phyloP scores from a whole-genome alignment of 1,139 yeast species.

The Saccharomyces hybrid region DNA sequence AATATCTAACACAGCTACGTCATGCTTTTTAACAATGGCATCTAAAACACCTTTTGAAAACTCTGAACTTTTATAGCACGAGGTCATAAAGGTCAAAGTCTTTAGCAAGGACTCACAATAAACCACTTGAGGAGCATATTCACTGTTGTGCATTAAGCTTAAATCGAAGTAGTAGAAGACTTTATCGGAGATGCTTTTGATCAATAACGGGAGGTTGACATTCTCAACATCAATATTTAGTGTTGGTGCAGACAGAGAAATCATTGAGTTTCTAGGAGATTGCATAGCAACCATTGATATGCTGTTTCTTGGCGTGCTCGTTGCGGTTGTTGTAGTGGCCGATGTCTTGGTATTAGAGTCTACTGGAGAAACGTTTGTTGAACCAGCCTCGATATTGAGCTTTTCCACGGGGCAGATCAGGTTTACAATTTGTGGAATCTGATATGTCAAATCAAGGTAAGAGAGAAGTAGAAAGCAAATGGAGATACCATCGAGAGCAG shows the following conservation, averaged over 20 bases:
- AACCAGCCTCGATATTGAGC: conserved; percentile 16
- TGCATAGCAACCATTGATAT: conserved; percentile 19
- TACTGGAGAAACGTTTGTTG: conserved; percentile 11
- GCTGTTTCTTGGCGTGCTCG: conserved; percentile 21
- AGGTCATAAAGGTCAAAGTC: conserved; percentile 52
- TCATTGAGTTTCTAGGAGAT: conserved; percentile 41
- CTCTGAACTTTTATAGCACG: conserved; percentile 46
- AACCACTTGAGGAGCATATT: conserved; percentile 75
- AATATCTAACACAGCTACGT: conserved; percentile 14
- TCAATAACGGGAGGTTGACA: conserved; percentile 39
- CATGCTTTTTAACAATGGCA: conserved; percentile 32
- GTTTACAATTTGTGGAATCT: conserved; percentile 46
- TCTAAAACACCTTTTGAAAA: conserved; percentile 40
- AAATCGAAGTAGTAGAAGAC: conserved; percentile 51
- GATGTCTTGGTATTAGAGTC: conserved; percentile 6
- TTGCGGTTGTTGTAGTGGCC: conserved; percentile 11
- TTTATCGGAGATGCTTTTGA: conserved; percentile 45
- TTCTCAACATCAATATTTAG: conserved; percentile 20
- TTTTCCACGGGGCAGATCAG: conserved; percentile 26
- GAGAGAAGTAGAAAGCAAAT: conserved; percentile 57
- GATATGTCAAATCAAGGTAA: conserved; percentile 50
- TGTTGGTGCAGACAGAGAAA: conserved; percentile 10
- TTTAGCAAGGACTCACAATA: conserved; percentile 68
- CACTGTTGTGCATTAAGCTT: conserved; percentile 56
- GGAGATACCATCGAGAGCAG: conserved; percentile 74